Evolutionary conservation across 2,329 filamentous ascomycete genomes (phyloP), one percentile per base, ranked within the genome.

Genomic region (Epichloe bromicola): DNA sequence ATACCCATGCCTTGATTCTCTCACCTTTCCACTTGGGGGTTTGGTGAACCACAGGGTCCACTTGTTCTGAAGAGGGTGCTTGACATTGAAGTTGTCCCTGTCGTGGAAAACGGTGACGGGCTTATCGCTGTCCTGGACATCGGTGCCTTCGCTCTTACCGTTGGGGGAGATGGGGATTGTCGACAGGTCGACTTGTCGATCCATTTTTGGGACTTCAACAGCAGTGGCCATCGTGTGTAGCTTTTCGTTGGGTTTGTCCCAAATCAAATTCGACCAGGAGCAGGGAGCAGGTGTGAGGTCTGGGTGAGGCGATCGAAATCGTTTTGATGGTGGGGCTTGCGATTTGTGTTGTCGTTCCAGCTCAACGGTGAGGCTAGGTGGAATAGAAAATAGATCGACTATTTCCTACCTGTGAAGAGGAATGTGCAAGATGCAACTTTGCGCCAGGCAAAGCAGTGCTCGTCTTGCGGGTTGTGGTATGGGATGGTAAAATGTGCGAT

Each of bases 1-100:
- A 15, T 5, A 12, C 40, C 23, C 20, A 11, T 17, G n/a, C 12
- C 12, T 7, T 34, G 14, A 19, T 37, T 37, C 5, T 36, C 40
- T 54, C 70, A 93, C 89, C 85, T 94, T 96, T 74, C 89, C 90
- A 67, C 84, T 94, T 42, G 91, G 86, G 50, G 93, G 91, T 80
- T 97, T 97, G 63, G 91, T 97, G 76, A 97, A 98, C 94, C 94
- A 98, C 51, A 98, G 77, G 53, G 93, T 97, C 93, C 93, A 98
- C 67, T 87, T 86, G 76, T 96, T 86, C 79, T 95, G 90, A 55
- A 98, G 79, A 59, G 90, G 91, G 70, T 98, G 93, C 79, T 97
- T 98, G 70, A 98, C 93, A 63, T 95, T 98, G 80, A 98, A 98
- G 78, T 98, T 96, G 59, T 96, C 86, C 61, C 93, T 86, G 73